phyloP scores from a whole-genome alignment of 78 protist genomes.

The Chrysochromulina tobinii region DNA sequence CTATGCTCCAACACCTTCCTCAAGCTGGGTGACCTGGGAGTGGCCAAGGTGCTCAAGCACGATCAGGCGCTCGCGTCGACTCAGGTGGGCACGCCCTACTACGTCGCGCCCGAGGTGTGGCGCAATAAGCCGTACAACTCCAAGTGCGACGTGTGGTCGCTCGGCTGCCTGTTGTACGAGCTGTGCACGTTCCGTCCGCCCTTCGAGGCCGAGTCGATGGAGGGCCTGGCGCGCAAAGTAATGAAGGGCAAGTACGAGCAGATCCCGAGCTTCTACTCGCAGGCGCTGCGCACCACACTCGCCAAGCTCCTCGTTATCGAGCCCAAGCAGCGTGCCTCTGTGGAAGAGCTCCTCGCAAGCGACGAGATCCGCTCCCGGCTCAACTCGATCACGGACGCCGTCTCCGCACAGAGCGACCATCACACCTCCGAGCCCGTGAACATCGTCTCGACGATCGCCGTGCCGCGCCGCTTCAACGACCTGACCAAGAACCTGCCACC shows the following conservation, averaged over 20 bases:
- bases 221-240: slow-evolving; percentile 13
- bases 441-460: neutral
- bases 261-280: neutral
- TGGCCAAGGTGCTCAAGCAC: slow-evolving; percentile 12
- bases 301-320: slow-evolving; percentile 4
- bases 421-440: neutral
- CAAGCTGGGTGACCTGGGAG: slow-evolving; percentile 47
- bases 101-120: slow-evolving; percentile 21
- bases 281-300: neutral
- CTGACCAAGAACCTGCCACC: neutral
- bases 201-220: slow-evolving; percentile 26
- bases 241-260: neutral
- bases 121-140: slow-evolving; percentile 10
- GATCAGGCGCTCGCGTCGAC: slow-evolving; percentile 8
- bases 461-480: slow-evolving; percentile 5
- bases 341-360: neutral
- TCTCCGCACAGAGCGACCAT: too few relatives aligned
- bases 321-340: neutral
- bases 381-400: too few relatives aligned
- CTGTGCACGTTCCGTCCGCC: slow-evolving; percentile 50
- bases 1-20: neutral
- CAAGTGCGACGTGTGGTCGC: slow-evolving; percentile 48
- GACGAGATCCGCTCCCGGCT: neutral
- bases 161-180: slow-evolving; percentile 61
- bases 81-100: slow-evolving; percentile 27